These are phyloP conservation scores for Eutypa lata DNA, from an alignment of 2,329 filamentous ascomycete species.

Conservation along the genomic window DNA sequence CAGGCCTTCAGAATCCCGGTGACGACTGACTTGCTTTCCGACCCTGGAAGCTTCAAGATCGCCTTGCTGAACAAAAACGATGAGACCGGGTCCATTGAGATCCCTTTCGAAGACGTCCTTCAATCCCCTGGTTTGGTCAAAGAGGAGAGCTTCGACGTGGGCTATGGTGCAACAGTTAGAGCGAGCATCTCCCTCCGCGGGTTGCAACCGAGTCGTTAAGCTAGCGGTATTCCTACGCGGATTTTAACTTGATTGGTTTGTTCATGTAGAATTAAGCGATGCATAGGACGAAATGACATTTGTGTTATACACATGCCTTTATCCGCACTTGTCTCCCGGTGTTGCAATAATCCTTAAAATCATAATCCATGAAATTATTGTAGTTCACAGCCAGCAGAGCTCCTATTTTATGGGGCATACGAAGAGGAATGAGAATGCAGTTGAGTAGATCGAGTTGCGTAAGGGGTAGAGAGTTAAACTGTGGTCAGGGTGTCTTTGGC, in stretches of 20 bases:
- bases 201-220: slow-evolving; percentile 7
- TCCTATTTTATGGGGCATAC: too few relatives aligned
- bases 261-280: not conserved
- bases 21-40: slow-evolving; percentile 23
- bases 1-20: slow-evolving; percentile 41
- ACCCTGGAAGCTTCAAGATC: slow-evolving; percentile 29
- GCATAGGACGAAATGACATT: not conserved
- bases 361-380: too few relatives aligned
- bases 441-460: too few relatives aligned
- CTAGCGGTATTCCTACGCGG: not conserved
- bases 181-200: slow-evolving; percentile 35
- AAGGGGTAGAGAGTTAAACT: too few relatives aligned
- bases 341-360: too few relatives aligned
- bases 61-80: slow-evolving; percentile 31
- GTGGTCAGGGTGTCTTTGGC: too few relatives aligned
- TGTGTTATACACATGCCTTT: not conserved
- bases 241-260: not conserved
- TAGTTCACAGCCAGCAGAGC: too few relatives aligned
- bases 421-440: too few relatives aligned
- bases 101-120: slow-evolving; percentile 33
- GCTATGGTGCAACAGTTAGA: slow-evolving; percentile 30
- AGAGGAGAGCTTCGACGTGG: slow-evolving; percentile 33
- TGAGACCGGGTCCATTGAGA: slow-evolving; percentile 32
- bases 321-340: not conserved
- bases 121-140: slow-evolving; percentile 26